These are phyloP conservation scores for Straminergon stramineum DNA, from an alignment of 225 moss, liverwort and hornwort species.

Conservation along the genomic window DNA sequence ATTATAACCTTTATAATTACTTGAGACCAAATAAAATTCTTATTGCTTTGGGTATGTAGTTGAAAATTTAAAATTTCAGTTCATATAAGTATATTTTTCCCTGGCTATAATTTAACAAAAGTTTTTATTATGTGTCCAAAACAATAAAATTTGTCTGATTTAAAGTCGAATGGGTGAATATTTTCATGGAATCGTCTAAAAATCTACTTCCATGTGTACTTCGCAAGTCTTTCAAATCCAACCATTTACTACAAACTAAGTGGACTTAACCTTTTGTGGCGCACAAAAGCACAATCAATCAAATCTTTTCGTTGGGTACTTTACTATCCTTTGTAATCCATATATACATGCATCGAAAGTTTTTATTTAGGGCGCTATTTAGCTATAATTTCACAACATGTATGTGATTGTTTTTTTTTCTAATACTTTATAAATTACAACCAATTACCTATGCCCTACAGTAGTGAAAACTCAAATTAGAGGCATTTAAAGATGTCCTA, in stretches of 20 bases:
- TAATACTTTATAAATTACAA: too few relatives aligned
- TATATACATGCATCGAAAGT: too few relatives aligned
- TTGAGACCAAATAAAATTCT: background rate
- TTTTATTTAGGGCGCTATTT: too few relatives aligned
- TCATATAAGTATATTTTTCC: fast-evolving
- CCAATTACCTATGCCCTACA: too few relatives aligned
- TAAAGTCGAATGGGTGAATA: background rate
- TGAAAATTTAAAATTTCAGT: background rate
- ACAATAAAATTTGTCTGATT: background rate
- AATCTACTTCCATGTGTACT: background rate
- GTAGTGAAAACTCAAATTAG: too few relatives aligned
- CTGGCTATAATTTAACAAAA: background rate
- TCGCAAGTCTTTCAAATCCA: background rate
- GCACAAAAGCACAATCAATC: fast-evolving
- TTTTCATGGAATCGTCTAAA: background rate
- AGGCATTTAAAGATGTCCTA: too few relatives aligned
- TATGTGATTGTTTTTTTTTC: too few relatives aligned
- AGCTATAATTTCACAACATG: too few relatives aligned
- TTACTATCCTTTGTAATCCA: too few relatives aligned
- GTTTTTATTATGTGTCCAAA: background rate
- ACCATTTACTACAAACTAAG: background rate
- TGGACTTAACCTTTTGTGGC: background rate
- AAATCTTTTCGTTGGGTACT: background rate
- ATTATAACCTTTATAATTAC: background rate
- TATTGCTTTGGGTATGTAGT: background rate